Evolutionary conservation across 2,329 filamentous ascomycete genomes (phyloP).

Genomic region (Gliomastix tumulicola): DNA sequence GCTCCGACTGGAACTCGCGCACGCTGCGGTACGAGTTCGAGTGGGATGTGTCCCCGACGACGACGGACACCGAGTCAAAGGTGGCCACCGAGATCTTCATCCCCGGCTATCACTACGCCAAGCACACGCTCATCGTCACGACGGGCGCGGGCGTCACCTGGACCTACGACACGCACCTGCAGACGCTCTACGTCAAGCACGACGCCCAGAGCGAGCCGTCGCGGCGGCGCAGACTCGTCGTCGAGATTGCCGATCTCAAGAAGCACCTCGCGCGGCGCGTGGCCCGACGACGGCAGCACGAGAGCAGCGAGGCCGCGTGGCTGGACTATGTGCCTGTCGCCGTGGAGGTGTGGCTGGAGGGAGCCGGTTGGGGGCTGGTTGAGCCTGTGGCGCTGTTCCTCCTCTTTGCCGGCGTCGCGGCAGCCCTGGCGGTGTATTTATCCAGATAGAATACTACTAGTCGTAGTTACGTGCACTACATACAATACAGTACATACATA

Average conservation of each 20-base stretch:
- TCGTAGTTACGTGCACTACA: too few species aligned
- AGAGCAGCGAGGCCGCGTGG: neutral
- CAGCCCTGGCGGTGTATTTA: neutral
- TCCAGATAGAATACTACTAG: neutral
- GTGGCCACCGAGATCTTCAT: slow-evolving; percentile 30
- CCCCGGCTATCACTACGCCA: slow-evolving; percentile 27
- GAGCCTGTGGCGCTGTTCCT: neutral
- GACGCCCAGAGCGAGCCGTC: slow-evolving; percentile 2
- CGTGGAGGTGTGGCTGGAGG: neutral
- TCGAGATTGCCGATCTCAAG: slow-evolving; percentile 14
- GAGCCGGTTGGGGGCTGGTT: neutral
- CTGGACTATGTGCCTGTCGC: neutral
- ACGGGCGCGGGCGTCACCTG: slow-evolving; percentile 21
- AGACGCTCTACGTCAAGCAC: slow-evolving; percentile 20
- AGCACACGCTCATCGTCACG: slow-evolving; percentile 15
- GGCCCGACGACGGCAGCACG: neutral
- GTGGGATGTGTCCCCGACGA: slow-evolving; percentile 13
- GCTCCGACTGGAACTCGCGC: slow-evolving; percentile 24
- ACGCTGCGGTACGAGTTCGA: slow-evolving; percentile 24
- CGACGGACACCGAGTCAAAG: slow-evolving; percentile 6
- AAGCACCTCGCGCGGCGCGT: slow-evolving; percentile 9
- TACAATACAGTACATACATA: too few species aligned
- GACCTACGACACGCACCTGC: slow-evolving; percentile 15
- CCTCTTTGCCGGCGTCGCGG: neutral
- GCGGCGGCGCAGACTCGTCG: slow-evolving; percentile 11